phyloP scores from a whole-genome alignment of 2,329 filamentous ascomycete species.

The Ophiosphaerella herpotricha region DNA sequence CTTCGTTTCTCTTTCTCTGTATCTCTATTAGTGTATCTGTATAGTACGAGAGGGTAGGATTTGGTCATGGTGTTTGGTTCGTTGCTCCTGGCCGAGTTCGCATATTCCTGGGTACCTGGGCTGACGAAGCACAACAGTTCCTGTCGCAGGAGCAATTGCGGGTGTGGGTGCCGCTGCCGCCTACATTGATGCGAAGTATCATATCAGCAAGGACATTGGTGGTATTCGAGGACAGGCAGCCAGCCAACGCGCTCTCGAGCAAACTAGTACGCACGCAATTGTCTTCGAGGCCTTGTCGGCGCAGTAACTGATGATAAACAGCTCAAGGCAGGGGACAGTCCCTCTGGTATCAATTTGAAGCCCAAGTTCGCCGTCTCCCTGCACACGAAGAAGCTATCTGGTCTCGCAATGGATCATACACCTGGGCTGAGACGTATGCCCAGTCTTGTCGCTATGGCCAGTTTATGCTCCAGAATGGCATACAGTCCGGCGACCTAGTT shows the following conservation, averaged over 20 bases:
- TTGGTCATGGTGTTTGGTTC: constrained; percentile 5
- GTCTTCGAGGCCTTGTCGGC: neutral
- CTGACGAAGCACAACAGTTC: constrained; percentile 25
- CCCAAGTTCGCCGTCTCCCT: constrained; percentile 56
- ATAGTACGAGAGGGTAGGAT: neutral
- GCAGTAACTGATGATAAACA: constrained; percentile 4
- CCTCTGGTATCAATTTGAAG: constrained; percentile 69
- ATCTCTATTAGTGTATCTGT: neutral
- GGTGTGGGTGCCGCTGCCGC: constrained; percentile 52
- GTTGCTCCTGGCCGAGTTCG: constrained; percentile 4
- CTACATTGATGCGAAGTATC: constrained; percentile 72
- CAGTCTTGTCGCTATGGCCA: constrained; percentile 48
- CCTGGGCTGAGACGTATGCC: constrained; percentile 46
- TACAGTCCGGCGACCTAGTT: constrained; percentile 65
- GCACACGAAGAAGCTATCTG: constrained; percentile 65
- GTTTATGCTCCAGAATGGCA: constrained; percentile 51
- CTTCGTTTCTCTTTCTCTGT: neutral
- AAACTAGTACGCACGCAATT: constrained; percentile 51
- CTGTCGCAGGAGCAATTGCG: constrained; percentile 41
- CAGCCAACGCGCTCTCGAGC: constrained; percentile 52
- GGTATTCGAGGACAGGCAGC: constrained; percentile 51
- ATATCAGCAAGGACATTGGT: constrained; percentile 65
- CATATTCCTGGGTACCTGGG: neutral
- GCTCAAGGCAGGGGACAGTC: constrained; percentile 57
- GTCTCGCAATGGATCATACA: constrained; percentile 62